phyloP scores from a whole-genome alignment of 129 eudicot genomes.

The Cynara cardunculus region DNA sequence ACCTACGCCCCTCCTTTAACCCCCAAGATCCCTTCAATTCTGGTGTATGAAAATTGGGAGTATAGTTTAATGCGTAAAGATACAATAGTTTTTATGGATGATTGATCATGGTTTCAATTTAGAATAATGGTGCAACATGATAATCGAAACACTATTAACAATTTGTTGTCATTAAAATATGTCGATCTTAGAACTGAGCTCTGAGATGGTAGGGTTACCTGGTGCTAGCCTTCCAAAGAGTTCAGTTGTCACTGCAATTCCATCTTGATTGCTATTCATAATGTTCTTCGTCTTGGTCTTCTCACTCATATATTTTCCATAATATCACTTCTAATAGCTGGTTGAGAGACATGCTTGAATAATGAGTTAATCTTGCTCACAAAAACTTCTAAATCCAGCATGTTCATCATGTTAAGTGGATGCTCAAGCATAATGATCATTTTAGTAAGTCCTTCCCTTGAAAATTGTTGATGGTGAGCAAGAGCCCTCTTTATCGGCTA shows the following conservation, averaged over 20 bases:
- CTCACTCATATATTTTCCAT: not conserved
- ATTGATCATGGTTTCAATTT: not conserved
- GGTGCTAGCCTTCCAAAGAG: no score
- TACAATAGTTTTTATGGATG: slow-evolving; percentile 3
- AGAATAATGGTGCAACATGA: not conserved
- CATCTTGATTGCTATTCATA: not conserved
- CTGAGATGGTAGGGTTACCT: no score
- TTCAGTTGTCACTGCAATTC: not conserved
- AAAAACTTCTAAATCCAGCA: not conserved
- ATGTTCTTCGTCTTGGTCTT: not conserved
- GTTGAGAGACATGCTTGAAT: not conserved
- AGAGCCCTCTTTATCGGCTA: not conserved
- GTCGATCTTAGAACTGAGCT: no score
- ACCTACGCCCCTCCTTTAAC: no score
- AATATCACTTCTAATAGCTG: no score
- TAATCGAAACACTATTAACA: not conserved
- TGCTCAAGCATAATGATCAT: not conserved
- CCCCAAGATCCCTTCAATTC: no score
- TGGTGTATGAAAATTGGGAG: not conserved
- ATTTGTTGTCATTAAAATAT: no score
- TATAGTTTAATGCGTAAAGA: not conserved
- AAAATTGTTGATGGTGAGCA: not conserved
- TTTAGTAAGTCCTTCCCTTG: not conserved
- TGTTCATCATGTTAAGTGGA: not conserved
- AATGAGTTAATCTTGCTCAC: not conserved